Percentiles rank a stretch among this genome's conserved stretches.
These are phyloP conservation scores for Mycosarcoma mackinlayi DNA, from an alignment of 1,284 basidiomycete species.

Conservation along the genomic window DNA sequence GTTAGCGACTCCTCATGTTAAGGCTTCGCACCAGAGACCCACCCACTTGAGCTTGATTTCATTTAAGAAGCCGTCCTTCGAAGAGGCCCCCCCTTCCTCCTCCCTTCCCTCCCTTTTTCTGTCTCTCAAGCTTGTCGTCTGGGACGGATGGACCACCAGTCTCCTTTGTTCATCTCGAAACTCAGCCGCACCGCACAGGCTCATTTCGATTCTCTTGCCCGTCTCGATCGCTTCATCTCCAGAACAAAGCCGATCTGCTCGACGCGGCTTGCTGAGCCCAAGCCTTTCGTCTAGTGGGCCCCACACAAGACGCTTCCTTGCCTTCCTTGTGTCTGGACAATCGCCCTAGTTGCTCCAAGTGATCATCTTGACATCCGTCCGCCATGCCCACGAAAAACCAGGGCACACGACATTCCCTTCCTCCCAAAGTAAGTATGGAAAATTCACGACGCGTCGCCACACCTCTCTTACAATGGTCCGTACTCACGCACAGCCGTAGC, in stretches of 20 bases:
- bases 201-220: conserved; percentile 1
- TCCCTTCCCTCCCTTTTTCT: background rate
- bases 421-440: conserved; percentile 34
- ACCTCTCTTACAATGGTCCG: background rate
- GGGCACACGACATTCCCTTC: conserved; percentile 41
- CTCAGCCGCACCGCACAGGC: conserved; percentile 8
- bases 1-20: conserved; percentile 6
- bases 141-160: conserved; percentile 23
- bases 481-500: background rate
- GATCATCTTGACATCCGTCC: background rate
- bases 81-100: conserved; percentile 7
- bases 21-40: conserved; percentile 13
- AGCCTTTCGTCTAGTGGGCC: conserved; percentile 3
- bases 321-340: conserved; percentile 7
- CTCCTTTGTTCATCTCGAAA: conserved; percentile 15
- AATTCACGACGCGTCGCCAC: conserved; percentile 1
- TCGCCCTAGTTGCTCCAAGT: conserved; percentile 4
- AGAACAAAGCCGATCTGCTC: conserved; percentile 9
- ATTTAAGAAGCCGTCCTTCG: conserved; percentile 26
- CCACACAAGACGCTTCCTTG: background rate
- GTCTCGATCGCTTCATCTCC: conserved; percentile 12
- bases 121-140: conserved; percentile 9
- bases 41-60: conserved; percentile 17
- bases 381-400: conserved; percentile 34
- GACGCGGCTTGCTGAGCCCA: conserved; percentile 10